phyloP scores from a whole-genome alignment of 148 eudicot species.

The Nyssa sinensis region DNA sequence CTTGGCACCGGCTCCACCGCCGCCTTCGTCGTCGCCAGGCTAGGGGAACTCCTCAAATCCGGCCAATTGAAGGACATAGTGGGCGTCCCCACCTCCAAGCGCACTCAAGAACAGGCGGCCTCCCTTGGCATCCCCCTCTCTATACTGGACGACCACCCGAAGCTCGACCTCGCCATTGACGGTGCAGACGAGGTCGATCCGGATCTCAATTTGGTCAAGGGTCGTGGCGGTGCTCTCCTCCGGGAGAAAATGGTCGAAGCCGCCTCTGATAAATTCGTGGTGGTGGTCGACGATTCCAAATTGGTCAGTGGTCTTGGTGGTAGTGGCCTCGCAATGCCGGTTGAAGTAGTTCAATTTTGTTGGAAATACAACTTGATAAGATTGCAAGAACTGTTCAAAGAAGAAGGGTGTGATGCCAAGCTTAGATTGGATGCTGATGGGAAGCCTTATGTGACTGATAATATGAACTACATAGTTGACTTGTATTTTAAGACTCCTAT shows the following conservation, averaged over 20 bases:
- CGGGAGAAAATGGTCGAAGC: slow-evolving; percentile 97
- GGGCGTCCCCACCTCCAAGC: slow-evolving; percentile 82
- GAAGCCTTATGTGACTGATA: slow-evolving; percentile 92
- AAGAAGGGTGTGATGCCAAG: slow-evolving; percentile 70
- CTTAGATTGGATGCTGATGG: slow-evolving; percentile 72
- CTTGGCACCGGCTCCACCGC: slow-evolving; percentile 96
- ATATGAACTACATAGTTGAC: slow-evolving; percentile 83
- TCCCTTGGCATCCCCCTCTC: slow-evolving; percentile 67
- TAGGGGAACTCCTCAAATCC: slow-evolving; percentile 57
- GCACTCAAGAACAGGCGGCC: slow-evolving; percentile 78
- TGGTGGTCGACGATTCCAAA: slow-evolving; percentile 83
- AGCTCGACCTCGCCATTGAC: slow-evolving; percentile 82
- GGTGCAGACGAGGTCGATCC: slow-evolving; percentile 98
- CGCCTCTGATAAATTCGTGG: slow-evolving; percentile 78
- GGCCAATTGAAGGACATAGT: slow-evolving; percentile 65
- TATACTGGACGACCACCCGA: slow-evolving; percentile 66
- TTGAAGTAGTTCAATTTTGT: slow-evolving; percentile 89
- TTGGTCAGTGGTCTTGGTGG: slow-evolving; percentile 81
- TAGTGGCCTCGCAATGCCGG: slow-evolving; percentile 93
- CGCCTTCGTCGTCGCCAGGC: slow-evolving; percentile 75
- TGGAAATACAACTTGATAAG: slow-evolving; percentile 87
- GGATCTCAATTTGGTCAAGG: slow-evolving; percentile 78
- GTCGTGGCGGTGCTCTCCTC: slow-evolving; percentile 85
- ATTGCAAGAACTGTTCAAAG: slow-evolving; percentile 63
- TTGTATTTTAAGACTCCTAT: slow-evolving; percentile 87